Conservation (phyloP, 768 basidiomycete species). For the Artomyces pyxidatus region DNA sequence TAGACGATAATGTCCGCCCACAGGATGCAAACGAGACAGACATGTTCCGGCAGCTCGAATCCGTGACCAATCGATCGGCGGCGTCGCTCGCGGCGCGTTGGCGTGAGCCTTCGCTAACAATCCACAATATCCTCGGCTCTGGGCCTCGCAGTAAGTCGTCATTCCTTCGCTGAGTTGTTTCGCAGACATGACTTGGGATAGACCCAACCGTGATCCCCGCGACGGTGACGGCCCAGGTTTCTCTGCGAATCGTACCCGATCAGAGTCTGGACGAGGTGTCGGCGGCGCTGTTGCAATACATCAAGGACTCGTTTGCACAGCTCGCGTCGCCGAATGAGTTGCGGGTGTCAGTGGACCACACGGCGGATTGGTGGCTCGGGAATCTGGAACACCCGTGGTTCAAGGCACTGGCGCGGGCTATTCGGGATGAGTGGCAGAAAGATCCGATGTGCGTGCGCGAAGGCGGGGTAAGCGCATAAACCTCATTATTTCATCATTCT, state of each 20-base stretch:
- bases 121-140: constrained; percentile 78
- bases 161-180: background rate
- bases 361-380: constrained; percentile 95
- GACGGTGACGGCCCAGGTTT: constrained; percentile 75
- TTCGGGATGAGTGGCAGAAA: constrained; percentile 81
- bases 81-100: constrained; percentile 70
- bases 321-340: constrained; percentile 66
- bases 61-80: constrained; percentile 59
- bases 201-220: constrained; percentile 88
- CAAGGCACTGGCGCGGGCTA: constrained; percentile 72
- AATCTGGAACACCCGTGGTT: constrained; percentile 82
- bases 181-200: constrained; percentile 21
- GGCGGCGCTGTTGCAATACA: constrained; percentile 46
- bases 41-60: constrained; percentile 61
- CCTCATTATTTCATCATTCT: background rate
- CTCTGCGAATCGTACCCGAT: constrained; percentile 90
- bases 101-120: constrained; percentile 85
- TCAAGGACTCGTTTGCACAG: constrained; percentile 48
- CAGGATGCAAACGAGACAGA: constrained; percentile 59
- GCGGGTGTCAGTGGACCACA: constrained; percentile 73
- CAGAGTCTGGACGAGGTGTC: constrained; percentile 72
- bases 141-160: constrained; percentile 61
- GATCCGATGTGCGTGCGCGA: constrained; percentile 85
- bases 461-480: constrained; percentile 60
- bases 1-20: constrained; percentile 72